Base-by-base conservation (phyloP, 2,329 filamentous ascomycete genomes). In the Phialocephala subalpina region DNA sequence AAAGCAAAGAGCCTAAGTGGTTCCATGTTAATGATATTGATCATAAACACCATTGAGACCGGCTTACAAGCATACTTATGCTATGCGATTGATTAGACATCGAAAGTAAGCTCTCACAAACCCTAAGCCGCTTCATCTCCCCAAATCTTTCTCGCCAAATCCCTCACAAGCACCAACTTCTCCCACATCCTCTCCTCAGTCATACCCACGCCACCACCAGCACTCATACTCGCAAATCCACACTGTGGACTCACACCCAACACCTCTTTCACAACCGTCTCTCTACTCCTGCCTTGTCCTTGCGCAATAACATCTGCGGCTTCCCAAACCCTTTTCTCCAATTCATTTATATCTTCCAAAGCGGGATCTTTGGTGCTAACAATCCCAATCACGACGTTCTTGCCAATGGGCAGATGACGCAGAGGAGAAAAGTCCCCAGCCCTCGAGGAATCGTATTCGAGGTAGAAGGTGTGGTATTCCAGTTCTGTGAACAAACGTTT, bases 241-340 rank as follows among this genome's bases (percentile, higher is more conserved):
- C 57, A 59, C 38, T 59, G 57, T n/a, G 57, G 57, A 59, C 57
- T 59, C 12, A 59, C 57, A 25, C 57, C 57, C 36, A 59, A 45
- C 16, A 25, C 36, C 25, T 59, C 57, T 22, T n/a, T 53, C 49
- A 53, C 49, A 3, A 53, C 49, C 27, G 5, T 25, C 22, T 59
- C 57, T 20, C 25, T 27, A 16, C 27, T 42, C 38, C 35, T 42
- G 11, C 20, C 36, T 11, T 59, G 35, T 29, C 57, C 35, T 29
- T 27, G 45, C 35, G 57, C 57, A 36, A 59, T 59, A 16, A 59
- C 57, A 42, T 47, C 57, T 16, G 57, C 57, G 12, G 57, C 57
- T n/a, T 45, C 57, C 11, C 14, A 59, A 2, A 42, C 36, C 36
- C 36, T 59, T n/a, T 59, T 38, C 38, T 59, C 38, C 38, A 59